Conservation (phyloP, 331 rosid species). For the Malus hybrid region DNA sequence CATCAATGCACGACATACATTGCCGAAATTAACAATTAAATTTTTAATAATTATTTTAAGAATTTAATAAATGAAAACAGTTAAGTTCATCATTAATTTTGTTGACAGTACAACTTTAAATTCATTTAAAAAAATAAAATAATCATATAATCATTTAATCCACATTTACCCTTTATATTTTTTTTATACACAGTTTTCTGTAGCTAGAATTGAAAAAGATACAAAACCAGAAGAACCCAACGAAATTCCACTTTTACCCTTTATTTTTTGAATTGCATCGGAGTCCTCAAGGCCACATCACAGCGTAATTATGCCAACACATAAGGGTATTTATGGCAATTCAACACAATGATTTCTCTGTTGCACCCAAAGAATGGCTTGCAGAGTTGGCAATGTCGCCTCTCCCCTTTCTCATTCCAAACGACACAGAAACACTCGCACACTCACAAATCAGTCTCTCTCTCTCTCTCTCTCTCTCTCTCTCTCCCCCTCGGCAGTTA, state of each 20-base stretch:
- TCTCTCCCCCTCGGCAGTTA: conserved; percentile 52
- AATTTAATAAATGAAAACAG: not conserved
- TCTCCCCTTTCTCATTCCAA: conserved; percentile 13
- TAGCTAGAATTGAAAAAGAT: not conserved
- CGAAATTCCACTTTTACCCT: not conserved
- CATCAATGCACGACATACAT: no score
- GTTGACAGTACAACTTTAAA: not conserved
- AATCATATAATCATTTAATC: not conserved
- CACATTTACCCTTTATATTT: no score
- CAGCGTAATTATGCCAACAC: not conserved
- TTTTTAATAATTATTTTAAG: no score
- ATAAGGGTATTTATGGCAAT: not conserved
- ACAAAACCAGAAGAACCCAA: not conserved
- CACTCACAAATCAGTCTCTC: not conserved
- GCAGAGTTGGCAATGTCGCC: conserved; percentile 90
- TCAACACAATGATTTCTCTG: conserved; percentile 8
- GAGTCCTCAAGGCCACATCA: not conserved
- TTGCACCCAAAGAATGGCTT: conserved; percentile 32
- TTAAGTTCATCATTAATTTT: not conserved
- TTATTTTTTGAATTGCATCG: not conserved
- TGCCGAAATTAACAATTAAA: no score
- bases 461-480: not conserved
- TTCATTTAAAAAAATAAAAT: not conserved
- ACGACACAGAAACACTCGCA: not conserved
- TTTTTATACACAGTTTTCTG: not conserved